Evolutionary conservation across 2,329 filamentous ascomycete genomes (phyloP).

Genomic region (Geoglossum cookeanum): DNA sequence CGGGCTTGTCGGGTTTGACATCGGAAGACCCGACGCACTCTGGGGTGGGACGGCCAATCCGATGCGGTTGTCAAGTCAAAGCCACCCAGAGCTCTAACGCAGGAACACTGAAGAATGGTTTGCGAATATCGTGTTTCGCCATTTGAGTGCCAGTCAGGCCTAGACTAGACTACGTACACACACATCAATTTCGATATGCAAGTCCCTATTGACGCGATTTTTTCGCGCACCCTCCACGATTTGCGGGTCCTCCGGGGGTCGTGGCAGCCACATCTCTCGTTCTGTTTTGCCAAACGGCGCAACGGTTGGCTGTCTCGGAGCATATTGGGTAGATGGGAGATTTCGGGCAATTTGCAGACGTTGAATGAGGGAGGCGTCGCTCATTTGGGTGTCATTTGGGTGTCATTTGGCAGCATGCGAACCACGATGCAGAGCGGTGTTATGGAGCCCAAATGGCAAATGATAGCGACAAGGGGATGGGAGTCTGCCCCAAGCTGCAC

Average conservation of each 20-base stretch:
- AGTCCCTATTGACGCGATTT: neutral
- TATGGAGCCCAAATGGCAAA: neutral
- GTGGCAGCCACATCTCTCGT: too few relatives aligned
- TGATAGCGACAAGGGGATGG: neutral
- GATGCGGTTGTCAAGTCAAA: neutral
- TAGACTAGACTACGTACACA: neutral
- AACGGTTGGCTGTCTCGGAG: neutral
- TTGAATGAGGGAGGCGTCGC: slow-evolving; percentile 2
- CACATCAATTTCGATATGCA: neutral
- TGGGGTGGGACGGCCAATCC: neutral
- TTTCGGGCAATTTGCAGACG: neutral
- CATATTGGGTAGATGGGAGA: neutral
- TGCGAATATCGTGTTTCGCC: neutral
- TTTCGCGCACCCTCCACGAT: too few relatives aligned
- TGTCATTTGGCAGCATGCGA: neutral
- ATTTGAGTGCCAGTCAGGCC: neutral
- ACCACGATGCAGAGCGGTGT: neutral
- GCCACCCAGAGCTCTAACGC: neutral
- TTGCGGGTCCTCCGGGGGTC: neutral
- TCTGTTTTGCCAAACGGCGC: neutral
- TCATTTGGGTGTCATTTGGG: slow-evolving; percentile 1
- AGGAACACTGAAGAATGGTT: neutral
- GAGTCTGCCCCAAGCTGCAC: neutral
- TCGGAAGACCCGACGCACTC: neutral
- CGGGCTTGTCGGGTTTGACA: neutral